Base-by-base conservation (phyloP, 2,329 filamentous ascomycete species). In the Westerdykella aurantiaca region DNA sequence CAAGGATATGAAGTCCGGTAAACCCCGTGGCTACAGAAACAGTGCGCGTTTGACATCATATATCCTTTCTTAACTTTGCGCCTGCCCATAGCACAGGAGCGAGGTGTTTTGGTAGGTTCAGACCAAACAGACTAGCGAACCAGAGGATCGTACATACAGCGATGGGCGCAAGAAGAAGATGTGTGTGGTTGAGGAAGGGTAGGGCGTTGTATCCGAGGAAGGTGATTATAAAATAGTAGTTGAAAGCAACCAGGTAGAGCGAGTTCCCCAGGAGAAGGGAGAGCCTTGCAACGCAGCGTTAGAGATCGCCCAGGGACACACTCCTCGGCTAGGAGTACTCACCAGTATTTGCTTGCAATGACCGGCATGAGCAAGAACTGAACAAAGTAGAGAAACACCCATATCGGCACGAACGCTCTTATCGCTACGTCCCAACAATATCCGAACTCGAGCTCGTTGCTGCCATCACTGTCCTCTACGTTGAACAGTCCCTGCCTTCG, bases 371-470 rank as follows among this genome's bases (percentile, higher is more conserved):
- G 74, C 34, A 85, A 65, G 61, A 84, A 85, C 55, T 85, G 82
- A 34, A 84, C 67, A 38, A 83, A 79, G 52, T 83, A 83, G 21
- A 85, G 71, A 57, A 83, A 81, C 21, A 82, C 72, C 72, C 82
- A 85, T 4, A 84, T 72, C 0, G 82, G 81, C 52, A 85, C 81
- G 64, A 83, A 85, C 0, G 81, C 81, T 31, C 82, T 73, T 33
- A 83, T 85, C 0, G 79, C 77, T 16, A 83, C 82, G 68, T 85
- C 82, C 66, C 84, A 85, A 63, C 82, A 85, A 60, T 85, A 85
- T 42, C 82, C 82, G 66, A 85, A 85, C 58, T 85, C 82, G 48
- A 85, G 63, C 47, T 77, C 77, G 43, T 83, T 80, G 17, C 57
- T 61, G 23, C 75, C 76, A 10, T 71, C 72, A 4, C 68, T 69